Conservation (phyloP, 208 protist species). For the Acanthamoeba royreba region DNA sequence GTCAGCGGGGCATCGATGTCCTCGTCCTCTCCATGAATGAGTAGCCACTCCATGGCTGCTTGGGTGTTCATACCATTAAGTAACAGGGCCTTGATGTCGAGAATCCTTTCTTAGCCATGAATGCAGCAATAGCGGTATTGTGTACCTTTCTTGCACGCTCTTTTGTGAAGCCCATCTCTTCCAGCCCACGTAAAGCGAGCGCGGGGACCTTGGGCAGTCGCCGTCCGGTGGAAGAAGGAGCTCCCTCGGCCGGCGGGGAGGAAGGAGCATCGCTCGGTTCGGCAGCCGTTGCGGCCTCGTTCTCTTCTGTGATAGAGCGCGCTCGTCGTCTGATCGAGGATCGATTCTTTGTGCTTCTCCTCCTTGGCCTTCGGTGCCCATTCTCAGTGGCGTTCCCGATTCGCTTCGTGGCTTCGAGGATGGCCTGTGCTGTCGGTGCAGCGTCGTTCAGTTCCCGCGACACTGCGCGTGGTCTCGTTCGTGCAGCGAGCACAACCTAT, state of each 20-base stretch:
- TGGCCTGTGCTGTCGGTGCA: background rate
- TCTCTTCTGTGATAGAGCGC: background rate
- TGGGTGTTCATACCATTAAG: slow-evolving; percentile 20
- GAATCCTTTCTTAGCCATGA: too few relatives aligned
- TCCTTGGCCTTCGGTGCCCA: background rate
- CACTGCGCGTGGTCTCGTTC: too few relatives aligned
- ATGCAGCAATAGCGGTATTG: background rate
- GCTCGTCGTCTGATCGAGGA: background rate
- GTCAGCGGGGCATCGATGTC: slow-evolving; percentile 29
- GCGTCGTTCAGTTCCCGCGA: background rate
- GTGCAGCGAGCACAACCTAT: background rate
- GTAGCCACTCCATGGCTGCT: slow-evolving; percentile 26
- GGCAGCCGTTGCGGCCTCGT: background rate
- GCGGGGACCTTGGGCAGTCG: background rate
- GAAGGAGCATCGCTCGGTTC: background rate
- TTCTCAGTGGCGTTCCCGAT: background rate
- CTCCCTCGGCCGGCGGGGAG: background rate
- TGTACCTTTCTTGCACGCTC: background rate
- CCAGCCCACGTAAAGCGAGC: background rate
- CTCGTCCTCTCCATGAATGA: slow-evolving; percentile 8
- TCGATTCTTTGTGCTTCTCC: background rate
- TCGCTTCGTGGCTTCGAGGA: background rate
- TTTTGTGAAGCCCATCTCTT: background rate
- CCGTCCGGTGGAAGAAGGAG: background rate
- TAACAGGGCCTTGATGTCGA: background rate